Conservation (phyloP, 257 asterid species). For the Nicotiana benthamiana region DNA sequence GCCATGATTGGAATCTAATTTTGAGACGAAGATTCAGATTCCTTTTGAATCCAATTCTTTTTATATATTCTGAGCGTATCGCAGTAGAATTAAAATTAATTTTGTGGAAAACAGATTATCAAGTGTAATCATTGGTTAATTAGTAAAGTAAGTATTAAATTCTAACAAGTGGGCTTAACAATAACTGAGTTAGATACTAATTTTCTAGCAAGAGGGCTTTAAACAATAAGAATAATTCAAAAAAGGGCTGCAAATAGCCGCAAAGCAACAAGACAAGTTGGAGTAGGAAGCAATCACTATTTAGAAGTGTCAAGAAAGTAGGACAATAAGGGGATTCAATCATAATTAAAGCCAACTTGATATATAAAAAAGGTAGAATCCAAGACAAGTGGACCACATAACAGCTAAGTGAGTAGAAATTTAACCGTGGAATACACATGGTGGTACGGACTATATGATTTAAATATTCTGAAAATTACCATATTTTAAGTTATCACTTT, state of each 20-base stretch:
- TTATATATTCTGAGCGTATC: neutral
- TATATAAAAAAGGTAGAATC: neutral
- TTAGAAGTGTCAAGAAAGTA: neutral
- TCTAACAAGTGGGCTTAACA: neutral
- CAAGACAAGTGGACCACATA: neutral
- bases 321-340: neutral
- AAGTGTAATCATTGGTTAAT: neutral
- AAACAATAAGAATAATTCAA: neutral
- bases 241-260: neutral
- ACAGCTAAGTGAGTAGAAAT: constrained; percentile 1
- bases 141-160: neutral
- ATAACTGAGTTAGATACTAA: neutral
- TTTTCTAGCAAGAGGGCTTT: neutral
- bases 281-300: neutral
- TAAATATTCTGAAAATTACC: too few species aligned
- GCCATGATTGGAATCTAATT: too few species aligned
- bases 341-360: neutral
- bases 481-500: too few species aligned
- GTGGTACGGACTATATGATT: neutral
- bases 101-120: neutral
- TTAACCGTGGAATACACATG: constrained; percentile 1
- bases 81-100: neutral
- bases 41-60: too few species aligned
- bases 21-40: too few species aligned
- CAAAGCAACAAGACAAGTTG: neutral